Conservation (phyloP, 2,329 filamentous ascomycete genomes). For the Aschersonia sp. region DNA sequence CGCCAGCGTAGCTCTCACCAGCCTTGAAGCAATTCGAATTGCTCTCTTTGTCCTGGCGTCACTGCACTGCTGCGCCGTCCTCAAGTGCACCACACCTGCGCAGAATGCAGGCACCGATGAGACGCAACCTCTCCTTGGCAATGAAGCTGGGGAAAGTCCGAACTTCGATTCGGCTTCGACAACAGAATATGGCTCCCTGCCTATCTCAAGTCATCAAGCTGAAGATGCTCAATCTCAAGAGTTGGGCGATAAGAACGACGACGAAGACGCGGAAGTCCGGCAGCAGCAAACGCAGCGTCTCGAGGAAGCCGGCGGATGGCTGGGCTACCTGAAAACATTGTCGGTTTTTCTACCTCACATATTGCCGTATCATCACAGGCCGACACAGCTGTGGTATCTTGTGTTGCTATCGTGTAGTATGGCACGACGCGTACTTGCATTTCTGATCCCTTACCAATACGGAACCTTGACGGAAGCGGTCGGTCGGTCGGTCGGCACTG, state of each 20-base stretch:
- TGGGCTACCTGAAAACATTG: slow-evolving; percentile 11
- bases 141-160: background rate
- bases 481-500: slow-evolving; percentile 5
- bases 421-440: slow-evolving; percentile 9
- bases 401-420: slow-evolving; percentile 8
- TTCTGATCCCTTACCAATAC: slow-evolving; percentile 13
- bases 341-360: slow-evolving; percentile 12
- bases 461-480: slow-evolving; percentile 10
- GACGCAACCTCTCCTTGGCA: slow-evolving; percentile 1
- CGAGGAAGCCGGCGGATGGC: slow-evolving; percentile 10
- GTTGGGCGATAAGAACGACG: slow-evolving; percentile 6
- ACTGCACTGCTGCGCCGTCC: background rate
- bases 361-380: slow-evolving; percentile 10
- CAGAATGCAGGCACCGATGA: slow-evolving; percentile 1
- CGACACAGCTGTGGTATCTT: slow-evolving; percentile 11
- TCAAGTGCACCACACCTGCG: background rate
- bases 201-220: slow-evolving; percentile 3
- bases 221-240: background rate
- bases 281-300: slow-evolving; percentile 10
- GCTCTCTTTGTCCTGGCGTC: background rate
- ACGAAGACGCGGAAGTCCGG: slow-evolving; percentile 8
- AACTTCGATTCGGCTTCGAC: background rate
- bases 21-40: background rate
- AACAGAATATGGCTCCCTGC: slow-evolving; percentile 5
- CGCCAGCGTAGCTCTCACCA: background rate